These are phyloP conservation scores for Cladosporium halotolerans DNA, from an alignment of 2,329 filamentous ascomycete species.

Conservation along the genomic window DNA sequence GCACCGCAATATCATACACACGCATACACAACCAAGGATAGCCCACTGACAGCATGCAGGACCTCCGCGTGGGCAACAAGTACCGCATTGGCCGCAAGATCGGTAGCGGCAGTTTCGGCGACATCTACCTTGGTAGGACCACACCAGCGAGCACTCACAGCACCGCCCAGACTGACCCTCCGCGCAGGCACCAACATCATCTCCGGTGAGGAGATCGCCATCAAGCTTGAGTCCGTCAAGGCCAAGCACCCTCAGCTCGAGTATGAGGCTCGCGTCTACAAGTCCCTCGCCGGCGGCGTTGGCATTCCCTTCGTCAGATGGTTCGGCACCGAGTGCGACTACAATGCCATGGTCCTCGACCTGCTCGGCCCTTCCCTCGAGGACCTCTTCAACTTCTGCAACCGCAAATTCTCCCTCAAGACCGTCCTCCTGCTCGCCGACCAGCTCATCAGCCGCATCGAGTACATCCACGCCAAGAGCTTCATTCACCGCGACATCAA, in stretches of 20 bases:
- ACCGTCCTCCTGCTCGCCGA: conserved; percentile 94
- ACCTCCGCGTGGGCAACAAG: conserved; percentile 98
- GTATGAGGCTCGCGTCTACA: conserved; percentile 94
- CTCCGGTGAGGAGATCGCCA: conserved; percentile 97
- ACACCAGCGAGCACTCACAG: neutral
- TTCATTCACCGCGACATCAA: conserved; percentile 99
- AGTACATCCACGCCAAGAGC: conserved; percentile 99
- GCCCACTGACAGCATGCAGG: conserved; percentile 51
- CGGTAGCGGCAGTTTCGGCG: conserved; percentile 93
- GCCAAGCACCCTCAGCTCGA: conserved; percentile 98
- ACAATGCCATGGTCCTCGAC: conserved; percentile 99
- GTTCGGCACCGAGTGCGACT: conserved; percentile 99
- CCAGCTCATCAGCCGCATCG: conserved; percentile 97
- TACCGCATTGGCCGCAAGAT: conserved; percentile 99
- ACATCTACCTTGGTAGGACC: conserved; percentile 78
- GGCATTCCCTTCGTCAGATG: conserved; percentile 98
- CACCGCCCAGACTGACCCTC: neutral
- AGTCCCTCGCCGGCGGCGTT: conserved; percentile 85
- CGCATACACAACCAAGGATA: neutral
- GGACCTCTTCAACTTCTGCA: conserved; percentile 99
- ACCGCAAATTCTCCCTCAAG: conserved; percentile 98
- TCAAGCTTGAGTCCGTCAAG: conserved; percentile 99
- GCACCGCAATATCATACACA: neutral
- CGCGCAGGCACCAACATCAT: conserved; percentile 90
- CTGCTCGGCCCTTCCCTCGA: conserved; percentile 92